A percentile compares a stretch with the other conserved stretches of the same genome.
phyloP scores from a whole-genome alignment of 352 stramenopile species.

The Phytophthora sojae region DNA sequence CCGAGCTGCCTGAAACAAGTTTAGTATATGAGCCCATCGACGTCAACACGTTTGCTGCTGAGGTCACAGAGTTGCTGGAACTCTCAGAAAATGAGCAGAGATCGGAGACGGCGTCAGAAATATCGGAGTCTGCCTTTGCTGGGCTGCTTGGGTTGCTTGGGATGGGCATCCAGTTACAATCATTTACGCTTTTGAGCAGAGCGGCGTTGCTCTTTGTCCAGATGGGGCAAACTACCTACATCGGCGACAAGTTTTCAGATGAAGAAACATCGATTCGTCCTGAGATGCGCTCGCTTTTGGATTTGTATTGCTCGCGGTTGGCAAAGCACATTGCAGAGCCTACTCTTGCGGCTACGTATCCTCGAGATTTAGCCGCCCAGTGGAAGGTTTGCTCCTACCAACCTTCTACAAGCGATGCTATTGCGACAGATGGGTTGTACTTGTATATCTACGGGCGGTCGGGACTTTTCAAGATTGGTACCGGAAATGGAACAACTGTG shows the following conservation, averaged over 20 bases:
- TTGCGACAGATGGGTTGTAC: constrained; percentile 73
- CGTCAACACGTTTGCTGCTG: constrained; percentile 51
- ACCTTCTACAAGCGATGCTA: constrained; percentile 70
- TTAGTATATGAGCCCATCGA: constrained; percentile 78
- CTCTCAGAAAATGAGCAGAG: neutral
- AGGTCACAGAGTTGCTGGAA: constrained; percentile 17
- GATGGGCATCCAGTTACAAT: constrained; percentile 70
- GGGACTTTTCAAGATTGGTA: constrained; percentile 77
- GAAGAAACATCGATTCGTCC: constrained; percentile 18
- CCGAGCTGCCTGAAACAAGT: constrained; percentile 58
- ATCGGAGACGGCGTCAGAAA: neutral
- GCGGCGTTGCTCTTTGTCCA: constrained; percentile 44
- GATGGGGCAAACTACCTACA: constrained; percentile 30
- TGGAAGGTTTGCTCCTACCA: constrained; percentile 77
- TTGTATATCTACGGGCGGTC: constrained; percentile 74
- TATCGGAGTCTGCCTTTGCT: constrained; percentile 41
- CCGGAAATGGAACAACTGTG: constrained; percentile 65
- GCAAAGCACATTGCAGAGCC: constrained; percentile 29
- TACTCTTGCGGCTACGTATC: constrained; percentile 58
- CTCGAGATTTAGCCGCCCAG: constrained; percentile 61
- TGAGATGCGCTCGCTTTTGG: constrained; percentile 37
- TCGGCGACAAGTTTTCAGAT: constrained; percentile 1
- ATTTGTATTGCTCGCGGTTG: constrained; percentile 41
- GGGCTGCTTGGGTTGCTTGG: constrained; percentile 52
- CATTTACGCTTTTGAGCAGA: constrained; percentile 62